phyloP scores from a whole-genome alignment of 2,329 filamentous ascomycete genomes.

The Ophiostoma pallidulum region DNA sequence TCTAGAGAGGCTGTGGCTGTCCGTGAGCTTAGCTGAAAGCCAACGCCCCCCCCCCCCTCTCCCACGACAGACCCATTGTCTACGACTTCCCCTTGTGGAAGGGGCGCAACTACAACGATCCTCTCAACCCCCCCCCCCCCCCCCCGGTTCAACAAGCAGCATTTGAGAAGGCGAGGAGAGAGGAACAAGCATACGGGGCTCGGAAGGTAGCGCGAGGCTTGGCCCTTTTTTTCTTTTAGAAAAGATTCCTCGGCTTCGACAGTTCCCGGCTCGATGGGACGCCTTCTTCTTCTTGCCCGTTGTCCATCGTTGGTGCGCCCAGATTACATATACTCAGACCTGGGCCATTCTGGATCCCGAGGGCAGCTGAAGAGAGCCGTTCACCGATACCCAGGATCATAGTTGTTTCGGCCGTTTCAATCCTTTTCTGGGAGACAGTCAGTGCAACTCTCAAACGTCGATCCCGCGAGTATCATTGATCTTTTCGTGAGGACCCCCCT shows the following conservation, averaged over 20 bases:
- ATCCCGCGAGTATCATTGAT: constrained; percentile 25
- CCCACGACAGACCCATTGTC: no score
- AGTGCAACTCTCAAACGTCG: constrained; percentile 31
- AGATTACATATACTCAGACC: no score
- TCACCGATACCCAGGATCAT: constrained; percentile 20
- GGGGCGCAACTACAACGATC: no score
- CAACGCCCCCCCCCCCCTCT: no score
- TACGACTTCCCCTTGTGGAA: no score
- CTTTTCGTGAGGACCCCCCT: constrained; percentile 2
- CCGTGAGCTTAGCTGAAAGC: no score
- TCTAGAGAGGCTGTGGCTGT: constrained; percentile 3
- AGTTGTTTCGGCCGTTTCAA: constrained; percentile 33
- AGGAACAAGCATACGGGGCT: neutral
- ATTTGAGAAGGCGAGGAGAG: no score
- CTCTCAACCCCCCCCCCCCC: no score
- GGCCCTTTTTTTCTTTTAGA: neutral
- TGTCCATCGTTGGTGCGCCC: constrained; percentile 9
- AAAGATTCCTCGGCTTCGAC: constrained; percentile 7
- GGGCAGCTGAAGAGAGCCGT: constrained; percentile 14
- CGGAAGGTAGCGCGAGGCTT: neutral
- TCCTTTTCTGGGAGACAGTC: constrained; percentile 26
- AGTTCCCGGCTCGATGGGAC: constrained; percentile 18
- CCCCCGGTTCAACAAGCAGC: neutral
- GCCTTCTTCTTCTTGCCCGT: constrained; percentile 23
- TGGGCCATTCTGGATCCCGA: constrained; percentile 13